A percentile compares a stretch with the other conserved stretches of the same genome.
phyloP scores from a whole-genome alignment of 2,329 filamentous ascomycete genomes.

The Ceratocystis albifundus region DNA sequence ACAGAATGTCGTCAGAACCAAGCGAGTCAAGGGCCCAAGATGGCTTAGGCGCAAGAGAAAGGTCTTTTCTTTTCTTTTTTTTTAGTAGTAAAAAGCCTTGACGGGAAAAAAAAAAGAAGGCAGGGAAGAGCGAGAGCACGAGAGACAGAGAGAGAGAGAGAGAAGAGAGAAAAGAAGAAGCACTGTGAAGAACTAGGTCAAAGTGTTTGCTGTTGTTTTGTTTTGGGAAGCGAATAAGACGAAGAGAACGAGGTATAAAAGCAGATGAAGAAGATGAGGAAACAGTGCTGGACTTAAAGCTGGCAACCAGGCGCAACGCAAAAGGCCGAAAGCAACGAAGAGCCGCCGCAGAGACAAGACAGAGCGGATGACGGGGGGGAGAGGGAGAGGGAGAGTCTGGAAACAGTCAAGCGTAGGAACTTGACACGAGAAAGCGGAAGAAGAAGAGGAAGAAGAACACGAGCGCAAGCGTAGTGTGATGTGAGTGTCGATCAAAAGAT shows the following conservation, averaged over 20 bases:
- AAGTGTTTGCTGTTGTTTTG: no score
- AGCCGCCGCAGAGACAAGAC: background rate
- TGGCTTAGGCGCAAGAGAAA: background rate
- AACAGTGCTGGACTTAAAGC: background rate
- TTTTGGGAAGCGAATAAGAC: background rate
- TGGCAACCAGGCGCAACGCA: background rate
- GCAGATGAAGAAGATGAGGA: background rate
- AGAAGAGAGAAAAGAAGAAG: background rate
- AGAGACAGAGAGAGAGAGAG: no score
- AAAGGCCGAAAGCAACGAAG: background rate
- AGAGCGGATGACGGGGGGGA: background rate
- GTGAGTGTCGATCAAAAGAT: background rate
- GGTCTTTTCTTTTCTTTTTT: no score
- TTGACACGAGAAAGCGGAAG: constrained; percentile 15
- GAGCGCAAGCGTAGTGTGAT: no score
- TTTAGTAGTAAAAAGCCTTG: background rate
- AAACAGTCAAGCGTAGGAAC: constrained; percentile 9
- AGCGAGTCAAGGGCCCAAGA: background rate
- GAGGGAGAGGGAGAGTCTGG: background rate
- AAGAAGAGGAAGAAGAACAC: constrained; percentile 4
- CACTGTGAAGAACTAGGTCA: background rate
- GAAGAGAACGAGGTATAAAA: background rate
- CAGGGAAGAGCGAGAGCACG: background rate
- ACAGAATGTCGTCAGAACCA: background rate
- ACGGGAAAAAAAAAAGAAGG: background rate